Conservation (phyloP, 495 filamentous ascomycete genomes). For the Thermothielavioides terrestris region DNA sequence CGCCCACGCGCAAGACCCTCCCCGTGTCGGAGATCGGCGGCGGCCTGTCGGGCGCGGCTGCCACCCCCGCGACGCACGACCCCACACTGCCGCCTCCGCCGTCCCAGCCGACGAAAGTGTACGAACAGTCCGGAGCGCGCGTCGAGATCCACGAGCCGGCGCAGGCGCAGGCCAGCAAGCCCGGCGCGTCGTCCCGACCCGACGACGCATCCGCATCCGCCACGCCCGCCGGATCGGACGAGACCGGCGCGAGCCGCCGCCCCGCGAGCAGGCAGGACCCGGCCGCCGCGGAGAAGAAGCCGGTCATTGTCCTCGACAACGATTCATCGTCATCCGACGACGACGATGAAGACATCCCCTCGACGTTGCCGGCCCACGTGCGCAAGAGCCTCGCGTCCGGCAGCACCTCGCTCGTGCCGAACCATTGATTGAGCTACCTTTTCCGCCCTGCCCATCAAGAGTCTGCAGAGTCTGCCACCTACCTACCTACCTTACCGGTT, state of each 20-base stretch:
- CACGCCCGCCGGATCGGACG: neutral
- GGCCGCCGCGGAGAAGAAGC: neutral
- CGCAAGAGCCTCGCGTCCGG: conserved; percentile 11
- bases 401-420: conserved; percentile 2
- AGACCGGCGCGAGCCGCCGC: neutral
- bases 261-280: neutral
- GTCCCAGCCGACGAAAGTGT: conserved; percentile 7
- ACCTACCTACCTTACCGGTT: too few relatives aligned
- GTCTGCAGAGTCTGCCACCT: too few relatives aligned
- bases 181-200: neutral
- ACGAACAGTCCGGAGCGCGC: conserved; percentile 3
- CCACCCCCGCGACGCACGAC: conserved; percentile 26
- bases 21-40: conserved; percentile 25
- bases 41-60: conserved; percentile 23
- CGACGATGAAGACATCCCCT: conserved; percentile 37
- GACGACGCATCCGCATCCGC: neutral
- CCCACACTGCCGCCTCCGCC: conserved; percentile 19
- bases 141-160: conserved; percentile 15
- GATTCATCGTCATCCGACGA: conserved; percentile 26
- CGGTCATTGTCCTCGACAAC: conserved; percentile 10
- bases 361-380: conserved; percentile 27
- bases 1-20: conserved; percentile 23
- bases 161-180: neutral
- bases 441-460: too few relatives aligned
- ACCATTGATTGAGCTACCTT: too few relatives aligned